These are phyloP conservation scores for Laguncularia racemosa DNA, from an alignment of 345 rosid species.

Conservation along the genomic window DNA sequence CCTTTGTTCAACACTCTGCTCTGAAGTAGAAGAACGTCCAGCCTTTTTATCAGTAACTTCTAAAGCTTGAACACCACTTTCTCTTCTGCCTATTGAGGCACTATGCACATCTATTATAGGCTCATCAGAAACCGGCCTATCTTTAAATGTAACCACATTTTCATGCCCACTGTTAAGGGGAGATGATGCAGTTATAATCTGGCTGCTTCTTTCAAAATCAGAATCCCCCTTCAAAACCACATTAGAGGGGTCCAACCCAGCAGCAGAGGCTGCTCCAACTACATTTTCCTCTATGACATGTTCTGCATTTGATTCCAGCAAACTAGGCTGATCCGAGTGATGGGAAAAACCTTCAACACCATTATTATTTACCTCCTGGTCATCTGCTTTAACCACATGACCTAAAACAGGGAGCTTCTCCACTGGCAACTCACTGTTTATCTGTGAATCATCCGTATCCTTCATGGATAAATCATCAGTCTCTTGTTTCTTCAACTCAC, in stretches of 20 bases:
- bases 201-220: neutral
- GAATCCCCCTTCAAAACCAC: neutral
- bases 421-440: too few species aligned
- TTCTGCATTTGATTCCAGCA: neutral
- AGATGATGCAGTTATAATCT: neutral
- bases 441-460: neutral
- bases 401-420: too few species aligned
- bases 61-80: too few species aligned
- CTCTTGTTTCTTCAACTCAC: conserved; percentile 5
- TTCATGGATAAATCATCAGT: neutral
- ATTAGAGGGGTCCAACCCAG: neutral
- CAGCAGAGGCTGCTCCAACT: neutral
- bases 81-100: too few species aligned
- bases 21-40: too few species aligned
- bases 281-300: neutral
- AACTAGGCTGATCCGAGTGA: neutral
- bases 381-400: neutral
- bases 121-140: too few species aligned
- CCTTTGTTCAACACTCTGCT: too few species aligned
- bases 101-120: too few species aligned
- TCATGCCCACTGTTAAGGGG: neutral
- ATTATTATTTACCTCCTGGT: neutral
- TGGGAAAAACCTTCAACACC: neutral
- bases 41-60: too few species aligned
- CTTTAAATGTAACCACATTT: neutral